Conservation (phyloP, 2,329 filamentous ascomycete species). For the Sporothrix brunneoviolacea region DNA sequence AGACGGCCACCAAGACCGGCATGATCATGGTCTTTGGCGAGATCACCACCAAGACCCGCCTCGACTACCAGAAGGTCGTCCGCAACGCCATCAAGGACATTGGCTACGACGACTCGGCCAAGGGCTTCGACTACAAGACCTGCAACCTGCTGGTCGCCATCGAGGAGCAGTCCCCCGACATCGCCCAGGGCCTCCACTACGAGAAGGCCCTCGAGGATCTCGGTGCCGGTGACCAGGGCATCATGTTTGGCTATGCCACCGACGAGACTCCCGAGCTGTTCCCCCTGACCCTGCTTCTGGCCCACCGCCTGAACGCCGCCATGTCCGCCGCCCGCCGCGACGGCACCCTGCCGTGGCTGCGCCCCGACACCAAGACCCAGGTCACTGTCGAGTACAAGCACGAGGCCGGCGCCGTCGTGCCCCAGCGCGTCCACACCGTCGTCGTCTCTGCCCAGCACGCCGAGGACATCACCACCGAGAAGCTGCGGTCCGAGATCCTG, state of each 20-base stretch:
- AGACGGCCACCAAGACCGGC: constrained; percentile 99
- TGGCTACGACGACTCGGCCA: constrained; percentile 91
- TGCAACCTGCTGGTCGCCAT: constrained; percentile 98
- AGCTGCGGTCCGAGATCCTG: constrained; percentile 87
- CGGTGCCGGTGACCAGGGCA: constrained; percentile 98
- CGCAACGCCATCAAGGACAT: constrained; percentile 95
- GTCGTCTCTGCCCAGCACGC: constrained; percentile 95
- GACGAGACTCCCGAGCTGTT: constrained; percentile 98
- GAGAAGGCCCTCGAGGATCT: constrained; percentile 96
- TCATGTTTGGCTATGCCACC: constrained; percentile 99
- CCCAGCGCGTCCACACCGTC: constrained; percentile 88
- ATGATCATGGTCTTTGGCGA: constrained; percentile 99
- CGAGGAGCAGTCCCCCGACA: constrained; percentile 98
- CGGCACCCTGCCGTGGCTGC: constrained; percentile 84
- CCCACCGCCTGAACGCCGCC: constrained; percentile 94
- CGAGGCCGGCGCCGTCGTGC: constrained; percentile 88
- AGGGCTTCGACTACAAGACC: constrained; percentile 99
- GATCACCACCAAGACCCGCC: constrained; percentile 90
- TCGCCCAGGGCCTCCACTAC: constrained; percentile 97
- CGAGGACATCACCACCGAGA: constrained; percentile 79
- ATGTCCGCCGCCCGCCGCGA: constrained; percentile 86
- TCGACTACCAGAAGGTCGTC: constrained; percentile 98
- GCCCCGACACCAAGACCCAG: constrained; percentile 99
- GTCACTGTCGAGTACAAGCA: constrained; percentile 98
- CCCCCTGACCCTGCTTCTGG: constrained; percentile 85